These are phyloP conservation scores for Curvularia verruculosa DNA, from an alignment of 2,329 filamentous ascomycete genomes.

Conservation along the genomic window DNA sequence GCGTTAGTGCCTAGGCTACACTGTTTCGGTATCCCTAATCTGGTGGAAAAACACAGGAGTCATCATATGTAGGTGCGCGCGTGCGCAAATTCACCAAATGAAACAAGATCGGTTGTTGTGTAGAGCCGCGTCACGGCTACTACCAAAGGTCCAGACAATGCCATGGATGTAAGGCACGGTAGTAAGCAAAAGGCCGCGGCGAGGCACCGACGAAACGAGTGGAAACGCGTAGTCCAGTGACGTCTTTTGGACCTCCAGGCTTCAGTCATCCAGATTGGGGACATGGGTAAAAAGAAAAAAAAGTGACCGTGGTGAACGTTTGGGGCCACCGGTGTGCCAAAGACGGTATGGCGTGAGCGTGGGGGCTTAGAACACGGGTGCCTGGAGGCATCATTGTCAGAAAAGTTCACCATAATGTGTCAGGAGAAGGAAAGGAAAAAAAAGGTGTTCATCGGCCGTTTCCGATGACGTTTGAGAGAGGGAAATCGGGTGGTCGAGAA, in stretches of 20 bases:
- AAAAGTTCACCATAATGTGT: conserved; percentile 3
- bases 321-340: conserved; percentile 34
- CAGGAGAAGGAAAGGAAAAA: conserved; percentile 1
- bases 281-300: conserved; percentile 12
- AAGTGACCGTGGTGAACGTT: conserved; percentile 20
- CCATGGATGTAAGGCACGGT: conserved; percentile 28
- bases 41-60: conserved; percentile 28
- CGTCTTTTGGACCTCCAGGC: conserved; percentile 26
- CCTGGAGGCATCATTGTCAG: conserved; percentile 17
- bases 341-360: conserved; percentile 27
- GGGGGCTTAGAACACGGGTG: conserved; percentile 21
- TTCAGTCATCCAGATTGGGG: conserved; percentile 16
- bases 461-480: conserved; percentile 1
- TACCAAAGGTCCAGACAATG: conserved; percentile 1
- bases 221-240: conserved; percentile 25
- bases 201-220: conserved; percentile 16
- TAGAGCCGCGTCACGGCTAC: conserved; percentile 21
- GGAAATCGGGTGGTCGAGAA: neutral
- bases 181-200: conserved; percentile 25
- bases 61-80: conserved; percentile 21
- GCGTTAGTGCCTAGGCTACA: conserved; percentile 31
- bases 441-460: conserved; percentile 2
- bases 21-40: conserved; percentile 9
- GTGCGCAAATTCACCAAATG: conserved; percentile 21
- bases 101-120: conserved; percentile 14